Evolutionary conservation across 129 eudicot species (phyloP).

Genomic region (Arctium lappa): DNA sequence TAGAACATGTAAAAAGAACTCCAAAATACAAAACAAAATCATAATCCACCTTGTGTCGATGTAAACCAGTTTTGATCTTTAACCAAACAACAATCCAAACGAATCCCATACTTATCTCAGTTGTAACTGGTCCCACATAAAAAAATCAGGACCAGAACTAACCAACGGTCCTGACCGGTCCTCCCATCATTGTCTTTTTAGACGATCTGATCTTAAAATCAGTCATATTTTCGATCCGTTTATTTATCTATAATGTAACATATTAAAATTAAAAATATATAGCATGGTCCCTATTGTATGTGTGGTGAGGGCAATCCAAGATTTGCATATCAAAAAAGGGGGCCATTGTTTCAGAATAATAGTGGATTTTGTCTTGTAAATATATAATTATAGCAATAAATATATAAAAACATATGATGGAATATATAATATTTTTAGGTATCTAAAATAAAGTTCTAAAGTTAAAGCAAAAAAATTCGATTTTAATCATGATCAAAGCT

Average conservation of each 20-base stretch:
- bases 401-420: background rate
- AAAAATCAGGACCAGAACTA: background rate
- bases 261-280: background rate
- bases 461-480: background rate
- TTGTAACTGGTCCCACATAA: background rate
- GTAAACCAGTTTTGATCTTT: too few species aligned
- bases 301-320: conserved; percentile 34
- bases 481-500: background rate
- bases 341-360: conserved; percentile 24
- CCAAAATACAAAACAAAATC: too few species aligned
- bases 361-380: conserved; percentile 20
- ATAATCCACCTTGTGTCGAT: too few species aligned
- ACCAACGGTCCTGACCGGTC: background rate
- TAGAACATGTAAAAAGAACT: too few species aligned
- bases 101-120: background rate
- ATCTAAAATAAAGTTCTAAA: background rate
- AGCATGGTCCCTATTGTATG: conserved; percentile 30
- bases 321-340: conserved; percentile 33
- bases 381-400: conserved; percentile 1
- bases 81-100: too few species aligned
- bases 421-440: background rate
- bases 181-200: background rate
- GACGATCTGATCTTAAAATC: background rate
- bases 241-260: background rate
- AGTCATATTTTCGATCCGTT: background rate